Evolutionary conservation across 257 asterid genomes (phyloP).

Genomic region (Solanum paucissectum): DNA sequence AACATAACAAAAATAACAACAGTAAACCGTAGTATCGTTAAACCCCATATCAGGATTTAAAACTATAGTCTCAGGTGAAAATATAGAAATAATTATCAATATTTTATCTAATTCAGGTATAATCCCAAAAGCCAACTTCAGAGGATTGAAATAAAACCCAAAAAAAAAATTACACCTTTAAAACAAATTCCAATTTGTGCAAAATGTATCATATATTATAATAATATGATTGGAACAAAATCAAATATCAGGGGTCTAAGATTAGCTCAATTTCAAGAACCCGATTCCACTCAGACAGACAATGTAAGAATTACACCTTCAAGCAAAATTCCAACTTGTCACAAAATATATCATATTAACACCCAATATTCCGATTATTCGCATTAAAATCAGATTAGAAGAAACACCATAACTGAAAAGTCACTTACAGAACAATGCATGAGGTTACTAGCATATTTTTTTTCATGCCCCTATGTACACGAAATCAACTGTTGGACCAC

Average conservation of each 20-base stretch:
- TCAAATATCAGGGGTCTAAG: not conserved
- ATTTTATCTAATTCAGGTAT: not conserved
- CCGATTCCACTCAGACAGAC: not conserved
- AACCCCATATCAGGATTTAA: not conserved
- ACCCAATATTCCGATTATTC: not conserved
- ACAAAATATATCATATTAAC: not conserved
- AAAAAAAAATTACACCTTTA: not conserved
- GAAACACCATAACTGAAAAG: not conserved
- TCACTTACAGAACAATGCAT: not conserved
- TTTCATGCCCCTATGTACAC: not conserved
- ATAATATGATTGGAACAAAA: not conserved
- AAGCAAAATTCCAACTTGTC: not conserved
- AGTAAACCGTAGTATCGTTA: not conserved
- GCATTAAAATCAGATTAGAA: not conserved
- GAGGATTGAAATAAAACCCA: not conserved
- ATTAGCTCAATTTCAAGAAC: not conserved
- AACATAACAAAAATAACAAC: not conserved
- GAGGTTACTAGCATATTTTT: not conserved
- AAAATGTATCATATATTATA: not conserved
- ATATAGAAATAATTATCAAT: not conserved
- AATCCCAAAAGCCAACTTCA: not conserved
- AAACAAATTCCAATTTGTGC: not conserved
- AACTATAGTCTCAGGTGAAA: not conserved
- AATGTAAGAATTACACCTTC: not conserved
- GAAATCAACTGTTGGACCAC: not conserved